Evolutionary conservation across 1,284 basidiomycete genomes (phyloP).

Genomic region (Microbotryomycetes sp.): DNA sequence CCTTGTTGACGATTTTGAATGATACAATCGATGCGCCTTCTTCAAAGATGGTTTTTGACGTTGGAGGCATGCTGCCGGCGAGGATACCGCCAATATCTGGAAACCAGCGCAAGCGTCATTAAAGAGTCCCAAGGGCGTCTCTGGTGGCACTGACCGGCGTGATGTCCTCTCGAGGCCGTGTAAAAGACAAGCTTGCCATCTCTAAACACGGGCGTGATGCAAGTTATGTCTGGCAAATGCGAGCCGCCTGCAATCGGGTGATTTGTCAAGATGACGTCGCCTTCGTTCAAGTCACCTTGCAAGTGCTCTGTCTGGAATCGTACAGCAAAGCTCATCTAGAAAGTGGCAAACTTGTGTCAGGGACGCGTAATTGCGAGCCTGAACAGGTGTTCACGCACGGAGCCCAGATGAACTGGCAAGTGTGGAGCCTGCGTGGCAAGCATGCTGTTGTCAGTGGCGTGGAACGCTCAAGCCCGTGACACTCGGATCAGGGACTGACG

Average conservation of each 20-base stretch:
- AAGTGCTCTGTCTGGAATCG: conserved; percentile 42
- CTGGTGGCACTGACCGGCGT: conserved; percentile 62
- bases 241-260: conserved; percentile 48
- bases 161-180: conserved; percentile 70
- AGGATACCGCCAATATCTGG: conserved; percentile 54
- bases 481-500: conserved; percentile 43
- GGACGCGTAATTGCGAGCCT: too few relatives aligned
- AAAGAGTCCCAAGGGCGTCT: neutral
- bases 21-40: conserved; percentile 86
- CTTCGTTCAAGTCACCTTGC: conserved; percentile 25
- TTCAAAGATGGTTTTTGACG: conserved; percentile 78
- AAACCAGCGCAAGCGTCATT: neutral
- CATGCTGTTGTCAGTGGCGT: neutral
- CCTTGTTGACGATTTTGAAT: conserved; percentile 84
- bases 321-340: conserved; percentile 44
- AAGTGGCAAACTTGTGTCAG: too few relatives aligned
- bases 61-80: conserved; percentile 79
- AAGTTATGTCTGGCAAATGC: conserved; percentile 47
- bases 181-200: conserved; percentile 76
- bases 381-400: too few relatives aligned
- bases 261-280: conserved; percentile 48
- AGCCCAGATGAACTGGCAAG: conserved; percentile 48
- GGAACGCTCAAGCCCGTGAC: conserved; percentile 45
- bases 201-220: conserved; percentile 74
- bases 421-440: neutral